Base-by-base conservation (phyloP, 2,329 filamentous ascomycete species). In the Cercospora sojina region DNA sequence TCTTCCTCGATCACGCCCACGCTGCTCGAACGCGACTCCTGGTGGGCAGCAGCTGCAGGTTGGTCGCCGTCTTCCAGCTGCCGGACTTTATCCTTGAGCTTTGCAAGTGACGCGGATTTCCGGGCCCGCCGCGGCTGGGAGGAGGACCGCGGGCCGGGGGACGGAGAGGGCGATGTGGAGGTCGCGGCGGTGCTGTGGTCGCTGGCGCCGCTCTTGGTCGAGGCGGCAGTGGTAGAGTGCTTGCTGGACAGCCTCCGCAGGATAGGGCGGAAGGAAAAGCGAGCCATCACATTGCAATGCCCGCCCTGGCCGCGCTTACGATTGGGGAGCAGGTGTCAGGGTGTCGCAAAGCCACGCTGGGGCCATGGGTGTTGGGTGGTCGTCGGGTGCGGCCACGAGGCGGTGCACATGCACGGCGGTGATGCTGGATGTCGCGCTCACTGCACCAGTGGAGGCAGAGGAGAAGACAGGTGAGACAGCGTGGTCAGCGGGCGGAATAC, bases 51-150 rank as follows among this genome's bases (percentile, higher is more conserved):
- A 32, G 41, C 55, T 38, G 51, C 53, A 27, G 41, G 43, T 23
- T 23, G 35, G 5, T 38, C 43, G 43, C 18, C 27, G 23, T 61
- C 41, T 35, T 58, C 29, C 31, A 20, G 55, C 18, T 38, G 55
- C 64, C 67, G 59, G 64, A 72, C 69, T 63, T 67, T 70, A 25
- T 70, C 68, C 62, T 68, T 67, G 25, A 74, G 73, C 67, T 67
- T 69, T 13, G 67, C 62, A 12, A 71, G 60, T 32, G 71, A 72
- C 31, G 61, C 63, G n/a, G 62, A 64, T 57, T 67, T 70, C 47
- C 67, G 56, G 23, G 64, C 35, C 38, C 32, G n/a, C 27, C 59
- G 61, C 38, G 35, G 64, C n/a, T 29, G 16, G 16, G 29, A 60
- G 20, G 56, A 23, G 61, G 57, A 10, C 29, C 56, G 62, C 16